phyloP scores from a whole-genome alignment of 768 basidiomycete species.

The Lyophyllum shimeji region DNA sequence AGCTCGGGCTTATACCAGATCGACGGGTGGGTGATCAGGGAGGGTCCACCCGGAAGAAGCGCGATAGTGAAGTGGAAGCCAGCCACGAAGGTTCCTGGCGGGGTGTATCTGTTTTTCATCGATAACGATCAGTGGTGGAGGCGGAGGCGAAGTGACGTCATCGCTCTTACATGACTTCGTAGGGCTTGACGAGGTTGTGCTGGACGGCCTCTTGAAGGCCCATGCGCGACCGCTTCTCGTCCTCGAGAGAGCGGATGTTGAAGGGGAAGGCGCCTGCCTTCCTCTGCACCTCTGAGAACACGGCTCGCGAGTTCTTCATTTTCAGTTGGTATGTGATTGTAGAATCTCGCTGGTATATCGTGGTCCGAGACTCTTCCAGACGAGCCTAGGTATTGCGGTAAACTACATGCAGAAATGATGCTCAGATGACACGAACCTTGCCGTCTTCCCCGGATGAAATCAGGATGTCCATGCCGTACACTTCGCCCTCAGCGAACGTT shows the following conservation, averaged over 20 bases:
- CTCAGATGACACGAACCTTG: conserved; percentile 56
- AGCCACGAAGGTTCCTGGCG: conserved; percentile 81
- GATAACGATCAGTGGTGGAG: conserved; percentile 4
- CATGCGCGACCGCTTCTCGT: conserved; percentile 94
- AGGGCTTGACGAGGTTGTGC: conserved; percentile 91
- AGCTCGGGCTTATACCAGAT: conserved; percentile 93
- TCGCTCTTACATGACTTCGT: conserved; percentile 82
- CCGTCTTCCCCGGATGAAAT: conserved; percentile 88
- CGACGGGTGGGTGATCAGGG: conserved; percentile 84
- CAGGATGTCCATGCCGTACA: conserved; percentile 92
- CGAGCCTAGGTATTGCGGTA: conserved; percentile 60
- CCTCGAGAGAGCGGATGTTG: conserved; percentile 90
- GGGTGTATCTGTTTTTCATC: conserved; percentile 61
- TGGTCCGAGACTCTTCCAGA: conserved; percentile 84
- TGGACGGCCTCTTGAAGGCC: conserved; percentile 95
- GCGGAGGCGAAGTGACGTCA: background rate
- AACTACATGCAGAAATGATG: background rate
- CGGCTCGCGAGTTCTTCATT: conserved; percentile 95
- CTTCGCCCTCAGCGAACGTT: conserved; percentile 90
- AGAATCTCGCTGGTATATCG: conserved; percentile 89
- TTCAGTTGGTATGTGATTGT: conserved; percentile 92
- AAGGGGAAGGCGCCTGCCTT: conserved; percentile 99
- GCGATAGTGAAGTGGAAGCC: conserved; percentile 98
- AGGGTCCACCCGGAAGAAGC: conserved; percentile 84
- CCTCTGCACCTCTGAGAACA: conserved; percentile 97